Conservation (phyloP, 345 rosid species). For the Rhizophora apiculata region DNA sequence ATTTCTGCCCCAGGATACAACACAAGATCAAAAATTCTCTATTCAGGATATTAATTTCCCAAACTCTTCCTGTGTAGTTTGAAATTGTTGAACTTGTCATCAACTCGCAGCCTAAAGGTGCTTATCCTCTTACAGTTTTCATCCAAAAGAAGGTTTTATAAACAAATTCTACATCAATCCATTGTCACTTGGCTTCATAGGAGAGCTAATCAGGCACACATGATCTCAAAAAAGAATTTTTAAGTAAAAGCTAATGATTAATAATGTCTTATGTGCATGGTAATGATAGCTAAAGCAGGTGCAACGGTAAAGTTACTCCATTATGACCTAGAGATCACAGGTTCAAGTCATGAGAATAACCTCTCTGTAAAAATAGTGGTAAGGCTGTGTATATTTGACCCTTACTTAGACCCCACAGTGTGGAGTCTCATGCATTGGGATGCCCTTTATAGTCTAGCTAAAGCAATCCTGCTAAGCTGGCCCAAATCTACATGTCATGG, state of each 20-base stretch:
- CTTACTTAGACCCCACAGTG: too few species aligned
- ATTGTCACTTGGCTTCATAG: neutral
- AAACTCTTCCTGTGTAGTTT: neutral
- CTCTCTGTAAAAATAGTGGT: too few species aligned
- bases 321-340: too few species aligned
- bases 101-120: neutral
- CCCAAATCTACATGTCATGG: too few species aligned
- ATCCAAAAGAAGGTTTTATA: neutral
- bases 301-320: too few species aligned
- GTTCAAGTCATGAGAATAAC: too few species aligned
- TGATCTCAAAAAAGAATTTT: neutral
- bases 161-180: neutral
- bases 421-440: too few species aligned
- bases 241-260: neutral
- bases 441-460: too few species aligned
- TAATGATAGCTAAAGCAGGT: too few species aligned
- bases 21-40: neutral
- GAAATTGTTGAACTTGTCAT: neutral
- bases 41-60: neutral
- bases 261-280: neutral
- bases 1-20: constrained; percentile 1
- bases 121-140: neutral
- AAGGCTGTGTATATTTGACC: too few species aligned
- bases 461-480: too few species aligned
- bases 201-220: neutral